These are phyloP conservation scores for Syzygium aqueum DNA, from an alignment of 345 rosid genomes.

Conservation along the genomic window DNA sequence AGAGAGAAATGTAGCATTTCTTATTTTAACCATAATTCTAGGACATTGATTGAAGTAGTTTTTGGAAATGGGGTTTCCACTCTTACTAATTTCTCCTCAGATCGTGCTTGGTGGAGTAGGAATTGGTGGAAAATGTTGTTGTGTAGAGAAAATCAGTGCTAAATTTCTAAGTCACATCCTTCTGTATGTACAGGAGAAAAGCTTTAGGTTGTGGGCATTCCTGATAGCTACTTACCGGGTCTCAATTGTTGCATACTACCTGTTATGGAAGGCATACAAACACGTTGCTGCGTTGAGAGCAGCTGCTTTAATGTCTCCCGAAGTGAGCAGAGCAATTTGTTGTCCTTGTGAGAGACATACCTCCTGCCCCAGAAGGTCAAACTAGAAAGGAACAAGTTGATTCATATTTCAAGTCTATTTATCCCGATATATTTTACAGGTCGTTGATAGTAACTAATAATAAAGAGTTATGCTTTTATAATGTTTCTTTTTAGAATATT, in stretches of 20 bases:
- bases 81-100: background rate
- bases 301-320: constrained; percentile 53
- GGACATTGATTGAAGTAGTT: background rate
- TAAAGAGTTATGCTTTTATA: constrained; percentile 31
- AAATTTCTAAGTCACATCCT: background rate
- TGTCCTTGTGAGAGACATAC: constrained; percentile 74
- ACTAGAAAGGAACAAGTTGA: constrained; percentile 72
- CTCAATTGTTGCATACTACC: constrained; percentile 63
- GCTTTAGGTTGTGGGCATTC: constrained; percentile 69
- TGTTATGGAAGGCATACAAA: constrained; percentile 74
- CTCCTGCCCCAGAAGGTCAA: constrained; percentile 38
- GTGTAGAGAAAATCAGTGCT: background rate
- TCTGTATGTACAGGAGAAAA: constrained; percentile 22
- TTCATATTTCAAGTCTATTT: constrained; percentile 62
- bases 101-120: background rate
- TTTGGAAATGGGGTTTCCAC: background rate
- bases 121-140: background rate
- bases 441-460: constrained; percentile 69
- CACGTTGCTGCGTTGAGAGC: constrained; percentile 70
- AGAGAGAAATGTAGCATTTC: background rate
- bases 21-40: background rate
- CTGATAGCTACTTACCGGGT: constrained; percentile 57
- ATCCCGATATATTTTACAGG: constrained; percentile 71
- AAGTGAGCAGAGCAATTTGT: constrained; percentile 72
- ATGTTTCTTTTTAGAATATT: background rate